Percentiles rank a stretch among this genome's conserved stretches.
Evolutionary conservation across 1,284 basidiomycete species (phyloP).

Genomic region (Rhizopogon parksii): DNA sequence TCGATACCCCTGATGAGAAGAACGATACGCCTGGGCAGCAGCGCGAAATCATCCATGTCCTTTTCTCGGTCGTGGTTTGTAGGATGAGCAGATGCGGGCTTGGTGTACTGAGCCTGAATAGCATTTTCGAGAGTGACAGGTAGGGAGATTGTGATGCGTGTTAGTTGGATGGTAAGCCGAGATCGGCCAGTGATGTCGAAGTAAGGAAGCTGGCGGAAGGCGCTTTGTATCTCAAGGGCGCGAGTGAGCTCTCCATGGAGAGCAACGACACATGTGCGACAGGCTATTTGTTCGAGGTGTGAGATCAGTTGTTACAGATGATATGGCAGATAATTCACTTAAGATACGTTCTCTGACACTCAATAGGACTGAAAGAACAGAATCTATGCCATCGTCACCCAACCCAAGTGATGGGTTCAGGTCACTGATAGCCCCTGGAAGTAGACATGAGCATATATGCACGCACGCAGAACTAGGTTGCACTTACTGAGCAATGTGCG

Average conservation of each 20-base stretch:
- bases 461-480: neutral
- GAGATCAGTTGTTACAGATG: neutral
- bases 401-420: conserved; percentile 64
- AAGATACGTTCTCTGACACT: conserved; percentile 61
- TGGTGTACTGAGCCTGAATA: conserved; percentile 33
- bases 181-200: conserved; percentile 75
- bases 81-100: conserved; percentile 5
- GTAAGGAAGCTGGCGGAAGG: conserved; percentile 69
- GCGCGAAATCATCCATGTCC: conserved; percentile 23
- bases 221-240: conserved; percentile 73
- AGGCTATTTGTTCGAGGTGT: conserved; percentile 40
- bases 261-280: conserved; percentile 69
- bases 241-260: conserved; percentile 67
- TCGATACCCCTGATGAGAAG: conserved; percentile 55
- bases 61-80: conserved; percentile 11
- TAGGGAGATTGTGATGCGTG: conserved; percentile 71
- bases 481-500: conserved; percentile 64
- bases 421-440: conserved; percentile 63
- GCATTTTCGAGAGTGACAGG: conserved; percentile 74
- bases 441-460: neutral
- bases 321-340: conserved; percentile 37
- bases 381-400: conserved; percentile 66
- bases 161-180: conserved; percentile 70
- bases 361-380: conserved; percentile 55
- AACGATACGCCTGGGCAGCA: conserved; percentile 53